These are phyloP conservation scores for Dioscorea cayenensis DNA, from an alignment of 116 monocot genomes.

Conservation along the genomic window DNA sequence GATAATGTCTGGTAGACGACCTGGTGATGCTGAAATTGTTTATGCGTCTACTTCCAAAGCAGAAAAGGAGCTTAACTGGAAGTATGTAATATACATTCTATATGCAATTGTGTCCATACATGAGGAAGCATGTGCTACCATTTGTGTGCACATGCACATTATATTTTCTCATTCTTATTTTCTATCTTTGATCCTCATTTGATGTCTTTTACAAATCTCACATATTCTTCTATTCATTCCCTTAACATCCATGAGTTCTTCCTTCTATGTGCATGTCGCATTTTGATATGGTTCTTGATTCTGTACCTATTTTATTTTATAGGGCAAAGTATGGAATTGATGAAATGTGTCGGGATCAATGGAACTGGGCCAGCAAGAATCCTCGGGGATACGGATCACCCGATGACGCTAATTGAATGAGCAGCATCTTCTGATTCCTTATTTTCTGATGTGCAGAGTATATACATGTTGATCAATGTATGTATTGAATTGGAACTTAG, in stretches of 20 bases:
- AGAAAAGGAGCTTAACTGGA: conserved; percentile 86
- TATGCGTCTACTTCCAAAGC: conserved; percentile 87
- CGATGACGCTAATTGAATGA: not conserved
- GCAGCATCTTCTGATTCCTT: not conserved
- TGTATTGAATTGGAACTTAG: too few relatives aligned
- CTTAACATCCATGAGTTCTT: not conserved
- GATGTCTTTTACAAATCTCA: not conserved
- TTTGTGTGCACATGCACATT: not conserved
- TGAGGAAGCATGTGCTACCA: not conserved
- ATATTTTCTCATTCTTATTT: not conserved
- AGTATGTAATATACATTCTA: conserved; percentile 24
- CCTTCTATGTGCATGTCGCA: too few relatives aligned
- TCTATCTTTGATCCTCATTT: not conserved
- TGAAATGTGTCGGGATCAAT: conserved; percentile 74
- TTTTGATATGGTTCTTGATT: not conserved
- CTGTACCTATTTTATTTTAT: not conserved
- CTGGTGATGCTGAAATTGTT: conserved; percentile 81
- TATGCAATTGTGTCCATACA: not conserved
- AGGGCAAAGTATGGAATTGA: conserved; percentile 67
- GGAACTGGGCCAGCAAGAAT: conserved; percentile 83
- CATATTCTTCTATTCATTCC: not conserved
- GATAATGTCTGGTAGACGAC: conserved; percentile 51
- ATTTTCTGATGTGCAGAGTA: not conserved
- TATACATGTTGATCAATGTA: not conserved
- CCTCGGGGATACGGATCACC: conserved; percentile 34